Evolutionary conservation across 1,284 basidiomycete genomes (phyloP), one percentile per base, ranked within the genome.

Genomic region (Ceratobasidium sp.): DNA sequence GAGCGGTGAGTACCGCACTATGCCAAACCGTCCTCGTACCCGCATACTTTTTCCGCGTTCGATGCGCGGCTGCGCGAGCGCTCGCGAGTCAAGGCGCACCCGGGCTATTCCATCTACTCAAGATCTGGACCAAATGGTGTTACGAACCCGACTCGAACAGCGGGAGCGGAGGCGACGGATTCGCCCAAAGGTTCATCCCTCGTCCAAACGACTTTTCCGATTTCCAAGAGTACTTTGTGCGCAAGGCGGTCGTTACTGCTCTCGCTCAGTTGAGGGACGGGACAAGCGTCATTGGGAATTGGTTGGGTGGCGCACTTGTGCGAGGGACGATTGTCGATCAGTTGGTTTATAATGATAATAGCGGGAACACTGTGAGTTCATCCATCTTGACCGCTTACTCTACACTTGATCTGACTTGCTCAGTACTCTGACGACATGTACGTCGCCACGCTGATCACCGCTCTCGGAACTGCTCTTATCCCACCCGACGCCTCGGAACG

Each of bases 31-130:
- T 97, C 3, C 83, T 99, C 27, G 95, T 98, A 23, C 87, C 90
- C 42, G 98, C 98, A 76, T 99, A 99, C 79, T 98, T 92, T 78
- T 97, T 91, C 77, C 89, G 95, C n/a, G 91, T 99, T 66, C 90
- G 97, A 9, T 95, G 93, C 78, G 97, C 98, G 78, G 97, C 97
- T 1, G 93, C 92, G 2, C 79, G 88, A 49, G 93, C 93, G 0
- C 83, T 99, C 36, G 88, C 95, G 56, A 84, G 84, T 42, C 94
- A 96, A 76, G 76, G 91, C 82, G 25, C 25, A 46, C 29, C 60
- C 64, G 97, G 97, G 2, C 83, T 98, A 14, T 99, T 98, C 79
- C 93, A 97, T 75, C 84, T 99, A 29, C 90, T 98, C 81, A 98
- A 98, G 80, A 84, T 99, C 30, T 98, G 97, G 79, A 82, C 92